A percentile compares a stretch with the other conserved stretches of the same genome.
Evolutionary conservation across 306 rosid species (phyloP).

Genomic region (Dicorynia guianensis): DNA sequence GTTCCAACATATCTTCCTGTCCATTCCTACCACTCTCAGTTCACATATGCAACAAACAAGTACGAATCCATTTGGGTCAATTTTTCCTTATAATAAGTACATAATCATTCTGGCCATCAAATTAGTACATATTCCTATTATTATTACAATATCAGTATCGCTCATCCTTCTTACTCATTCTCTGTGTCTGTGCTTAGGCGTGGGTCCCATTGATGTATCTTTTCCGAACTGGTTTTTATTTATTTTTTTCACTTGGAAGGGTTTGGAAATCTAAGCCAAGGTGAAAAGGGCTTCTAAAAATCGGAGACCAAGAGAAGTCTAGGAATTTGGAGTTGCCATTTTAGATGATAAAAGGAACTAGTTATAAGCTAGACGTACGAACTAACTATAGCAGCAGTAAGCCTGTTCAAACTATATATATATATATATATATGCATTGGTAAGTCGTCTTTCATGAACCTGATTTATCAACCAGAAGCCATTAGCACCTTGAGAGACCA

Average conservation of each 20-base stretch:
- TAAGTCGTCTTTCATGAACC: slow-evolving; percentile 38
- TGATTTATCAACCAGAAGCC: slow-evolving; percentile 37
- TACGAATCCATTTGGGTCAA: slow-evolving; percentile 45
- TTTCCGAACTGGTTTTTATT: neutral
- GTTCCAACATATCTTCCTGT: slow-evolving; percentile 6
- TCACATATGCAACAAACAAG: slow-evolving; percentile 46
- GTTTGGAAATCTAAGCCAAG: slow-evolving; percentile 34
- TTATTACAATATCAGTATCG: slow-evolving; percentile 16
- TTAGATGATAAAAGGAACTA: slow-evolving; percentile 34
- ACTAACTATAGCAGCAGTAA: neutral
- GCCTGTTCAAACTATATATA: slow-evolving; percentile 32
- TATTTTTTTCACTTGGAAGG: slow-evolving; percentile 32
- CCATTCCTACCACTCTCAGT: too few relatives aligned
- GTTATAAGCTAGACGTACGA: slow-evolving; percentile 20
- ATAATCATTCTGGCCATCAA: slow-evolving; percentile 55
- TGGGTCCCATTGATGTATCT: slow-evolving; percentile 44
- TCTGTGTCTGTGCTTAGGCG: slow-evolving; percentile 18
- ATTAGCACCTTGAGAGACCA: slow-evolving; percentile 13
- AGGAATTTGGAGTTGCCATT: slow-evolving; percentile 47
- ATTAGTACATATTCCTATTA: slow-evolving; percentile 36
- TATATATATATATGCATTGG: slow-evolving; percentile 14
- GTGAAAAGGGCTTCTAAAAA: slow-evolving; percentile 36
- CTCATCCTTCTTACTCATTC: neutral
- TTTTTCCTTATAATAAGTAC: slow-evolving; percentile 51
- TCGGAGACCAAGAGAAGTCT: slow-evolving; percentile 43